Conservation (phyloP, 2,329 filamentous ascomycete species). For the Coniochaeta ligniaria region DNA sequence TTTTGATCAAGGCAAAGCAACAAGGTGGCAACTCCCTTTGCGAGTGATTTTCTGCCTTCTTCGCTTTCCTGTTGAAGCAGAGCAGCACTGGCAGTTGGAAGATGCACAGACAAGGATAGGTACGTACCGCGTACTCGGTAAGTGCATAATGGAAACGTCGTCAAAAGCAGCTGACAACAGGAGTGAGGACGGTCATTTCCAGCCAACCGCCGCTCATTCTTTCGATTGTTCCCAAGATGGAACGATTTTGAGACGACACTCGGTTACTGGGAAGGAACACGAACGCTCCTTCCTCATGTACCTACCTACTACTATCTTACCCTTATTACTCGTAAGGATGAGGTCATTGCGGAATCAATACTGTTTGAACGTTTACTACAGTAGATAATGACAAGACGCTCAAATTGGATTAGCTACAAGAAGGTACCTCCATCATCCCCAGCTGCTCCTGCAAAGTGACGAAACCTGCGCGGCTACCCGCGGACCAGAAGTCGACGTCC, state of each 20-base stretch:
- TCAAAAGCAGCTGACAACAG: background rate
- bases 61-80: background rate
- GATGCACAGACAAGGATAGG: background rate
- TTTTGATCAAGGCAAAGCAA: too few relatives aligned
- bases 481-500: background rate
- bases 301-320: background rate
- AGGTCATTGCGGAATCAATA: background rate
- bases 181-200: background rate
- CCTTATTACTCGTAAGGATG: background rate
- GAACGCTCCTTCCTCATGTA: background rate
- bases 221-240: background rate
- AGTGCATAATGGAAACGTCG: background rate
- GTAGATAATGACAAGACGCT: too few relatives aligned
- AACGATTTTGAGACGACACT: background rate
- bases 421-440: background rate
- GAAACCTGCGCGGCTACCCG: background rate
- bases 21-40: background rate
- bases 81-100: too few relatives aligned
- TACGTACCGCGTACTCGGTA: too few relatives aligned
- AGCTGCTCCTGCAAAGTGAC: background rate
- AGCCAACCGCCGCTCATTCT: background rate
- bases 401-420: too few relatives aligned
- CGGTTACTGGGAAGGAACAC: background rate
- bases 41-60: too few relatives aligned
- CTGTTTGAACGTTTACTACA: background rate